Base-by-base conservation (phyloP, 768 basidiomycete species). In the Amanita fuliginea region DNA sequence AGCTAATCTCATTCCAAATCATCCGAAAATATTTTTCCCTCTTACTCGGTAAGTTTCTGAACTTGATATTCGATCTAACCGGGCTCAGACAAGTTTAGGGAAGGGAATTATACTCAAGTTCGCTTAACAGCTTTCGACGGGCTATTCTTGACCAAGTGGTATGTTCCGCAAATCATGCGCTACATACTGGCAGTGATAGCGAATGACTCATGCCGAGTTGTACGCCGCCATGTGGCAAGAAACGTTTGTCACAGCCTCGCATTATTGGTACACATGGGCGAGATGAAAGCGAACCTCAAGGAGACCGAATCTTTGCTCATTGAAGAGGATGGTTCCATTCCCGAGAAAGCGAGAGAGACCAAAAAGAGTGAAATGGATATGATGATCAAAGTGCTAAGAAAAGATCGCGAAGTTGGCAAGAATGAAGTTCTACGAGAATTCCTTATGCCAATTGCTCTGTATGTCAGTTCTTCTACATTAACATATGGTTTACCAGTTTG, bases 101-200 rank as follows among this genome's bases (percentile, higher is more conserved):
- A 96, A 66, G 96, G 95, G 35, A 96, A 97, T 60, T 92, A 86
- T 57, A 84, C 83, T 2, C 85, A 89, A 60, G 88, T 99, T 40
- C 84, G 96, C 41, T 77, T 91, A 40, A 83, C 88, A 3, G 95
- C 96, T 3, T 96, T 99, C 57, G 96, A 99, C 64, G 88, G 90
- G 30, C 74, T 98, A 8, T 83, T 95, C 72, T 67, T 92, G 62
- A 85, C 85, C 51, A 83, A 91, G 66, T 86, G 92, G 91, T 83
- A 90, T 62, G 74, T 83, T 1, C 81, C 82, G 32, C 77, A 80
- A 58, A 81, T 94, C 57, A 86, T 89, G 78, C 79, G 80, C 11
- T 97, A 97, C 60, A 72, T 97, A 54, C 74, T 95, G 43, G 77
- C 88, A 8, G 85, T 96, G 50, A 82, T 95, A 69, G 79, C 83